Evolutionary conservation across 495 filamentous ascomycete species (phyloP), one percentile per base, ranked within the genome.

Genomic region (Neurospora terricola): DNA sequence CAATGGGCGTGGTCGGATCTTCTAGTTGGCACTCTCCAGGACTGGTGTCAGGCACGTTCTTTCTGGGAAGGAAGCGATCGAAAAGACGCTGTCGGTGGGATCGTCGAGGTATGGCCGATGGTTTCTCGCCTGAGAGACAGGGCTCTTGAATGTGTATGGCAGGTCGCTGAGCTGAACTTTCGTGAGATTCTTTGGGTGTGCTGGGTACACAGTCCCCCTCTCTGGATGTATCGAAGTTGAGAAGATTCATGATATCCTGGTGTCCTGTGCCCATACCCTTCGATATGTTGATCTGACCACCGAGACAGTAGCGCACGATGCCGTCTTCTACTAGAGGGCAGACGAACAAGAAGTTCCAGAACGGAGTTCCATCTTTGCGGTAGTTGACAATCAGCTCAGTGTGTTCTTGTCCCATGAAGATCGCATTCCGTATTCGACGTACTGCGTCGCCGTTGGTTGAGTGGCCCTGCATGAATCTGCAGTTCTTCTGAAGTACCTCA

Each of bases 201-300:
- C 36, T 5, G 39, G 30, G 54, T 38, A 66, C 7, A 73, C 69
- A 34, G 38, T 71, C 23, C 18, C 68, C 68, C 23, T 77, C 75
- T 6, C 54, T 38, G 4, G 75, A 38, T 5, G 70, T 40, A 3
- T 75, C 71, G 34, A 73, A 78, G 71, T 81, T 83, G 5, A 89
- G 75, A 30, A 88, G 80, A n/a, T 81, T 79, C 71, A 89, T 59
- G 16, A 89, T 80, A 71, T 87, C 86, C 23, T 82, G 82, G 69
- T 79, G 78, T 0, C 76, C 73, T 62, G 80, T 81, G 45, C 84
- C 84, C 73, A 89, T 83, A 12, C 82, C 84, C 14, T 84, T 84
- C 2, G 86, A 88, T 59, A 87, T 84, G 73, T 89, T 87, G 76
- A 89, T 84, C 77, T 89, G 87, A 0, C 81, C 87, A 9, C 87